Evolutionary conservation across 768 basidiomycete genomes (phyloP).

Genomic region (Austroboletus eburneus): DNA sequence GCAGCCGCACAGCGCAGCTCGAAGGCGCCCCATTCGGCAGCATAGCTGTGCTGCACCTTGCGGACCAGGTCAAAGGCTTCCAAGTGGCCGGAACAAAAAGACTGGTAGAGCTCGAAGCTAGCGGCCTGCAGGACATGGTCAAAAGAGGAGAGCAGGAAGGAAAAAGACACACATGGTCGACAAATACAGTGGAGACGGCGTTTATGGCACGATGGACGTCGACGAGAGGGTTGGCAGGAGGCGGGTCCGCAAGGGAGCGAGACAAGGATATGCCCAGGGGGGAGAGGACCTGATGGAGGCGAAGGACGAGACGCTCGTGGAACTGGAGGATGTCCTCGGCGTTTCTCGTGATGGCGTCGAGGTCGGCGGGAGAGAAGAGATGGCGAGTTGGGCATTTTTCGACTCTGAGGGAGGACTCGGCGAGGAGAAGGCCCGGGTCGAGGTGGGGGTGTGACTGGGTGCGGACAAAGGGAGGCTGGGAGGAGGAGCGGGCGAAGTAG

Average conservation of each 20-base stretch:
- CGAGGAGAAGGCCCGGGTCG: conserved; percentile 8
- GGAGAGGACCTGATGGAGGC: conserved; percentile 46
- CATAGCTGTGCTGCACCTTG: conserved; percentile 56
- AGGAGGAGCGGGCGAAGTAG: conserved; percentile 35
- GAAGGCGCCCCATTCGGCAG: conserved; percentile 77
- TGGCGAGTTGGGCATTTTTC: conserved; percentile 39
- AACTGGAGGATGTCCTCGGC: conserved; percentile 61
- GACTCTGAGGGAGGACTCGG: conserved; percentile 17
- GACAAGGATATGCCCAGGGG: conserved; percentile 49
- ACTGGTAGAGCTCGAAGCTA: conserved; percentile 73
- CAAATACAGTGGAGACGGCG: conserved; percentile 52
- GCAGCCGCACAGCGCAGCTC: conserved; percentile 71
- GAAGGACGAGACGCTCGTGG: conserved; percentile 63
- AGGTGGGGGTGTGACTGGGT: conserved; percentile 44
- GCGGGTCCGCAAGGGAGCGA: conserved; percentile 10
- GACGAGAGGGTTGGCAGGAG: conserved; percentile 20
- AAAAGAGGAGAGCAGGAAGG: neutral
- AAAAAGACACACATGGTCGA: conserved; percentile 43
- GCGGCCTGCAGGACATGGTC: conserved; percentile 48
- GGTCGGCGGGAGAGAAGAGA: conserved; percentile 55
- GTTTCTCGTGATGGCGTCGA: conserved; percentile 61
- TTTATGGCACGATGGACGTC: conserved; percentile 38
- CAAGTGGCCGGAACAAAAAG: conserved; percentile 83
- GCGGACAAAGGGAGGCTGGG: conserved; percentile 41
- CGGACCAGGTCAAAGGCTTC: conserved; percentile 76